Evolutionary conservation across 805 yeast genomes (phyloP).

Genomic region (Schwanniomyces yamadae): DNA sequence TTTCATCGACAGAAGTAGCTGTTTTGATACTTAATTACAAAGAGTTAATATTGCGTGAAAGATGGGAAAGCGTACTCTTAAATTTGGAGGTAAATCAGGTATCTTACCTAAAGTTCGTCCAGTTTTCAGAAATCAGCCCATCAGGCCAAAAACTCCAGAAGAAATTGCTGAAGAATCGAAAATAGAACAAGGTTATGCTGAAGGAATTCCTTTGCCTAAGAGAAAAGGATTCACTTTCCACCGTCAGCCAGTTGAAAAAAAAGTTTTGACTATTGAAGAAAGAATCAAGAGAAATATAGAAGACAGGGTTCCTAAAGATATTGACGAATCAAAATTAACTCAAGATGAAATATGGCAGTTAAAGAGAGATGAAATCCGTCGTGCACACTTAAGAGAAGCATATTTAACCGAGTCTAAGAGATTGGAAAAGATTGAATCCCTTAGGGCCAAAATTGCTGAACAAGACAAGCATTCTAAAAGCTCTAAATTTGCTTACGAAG

Average conservation of each 20-base stretch:
- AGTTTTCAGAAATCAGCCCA: slow-evolving; percentile 64
- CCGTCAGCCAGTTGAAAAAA: slow-evolving; percentile 54
- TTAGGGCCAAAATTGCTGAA: slow-evolving; percentile 24
- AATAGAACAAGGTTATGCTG: slow-evolving; percentile 66
- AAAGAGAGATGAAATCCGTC: slow-evolving; percentile 63
- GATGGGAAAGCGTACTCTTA: slow-evolving; percentile 52
- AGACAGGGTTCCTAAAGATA: slow-evolving; percentile 32
- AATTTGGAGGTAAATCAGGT: slow-evolving; percentile 71
- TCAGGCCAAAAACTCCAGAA: slow-evolving; percentile 47
- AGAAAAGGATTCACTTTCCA: slow-evolving; percentile 45
- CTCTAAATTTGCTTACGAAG: slow-evolving; percentile 34
- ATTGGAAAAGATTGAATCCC: slow-evolving; percentile 37
- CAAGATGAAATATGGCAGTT: slow-evolving; percentile 45
- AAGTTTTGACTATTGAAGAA: slow-evolving; percentile 58
- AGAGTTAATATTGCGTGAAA: neutral
- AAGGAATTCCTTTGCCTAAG: slow-evolving; percentile 64
- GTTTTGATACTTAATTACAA: neutral
- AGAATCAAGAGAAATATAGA: slow-evolving; percentile 58
- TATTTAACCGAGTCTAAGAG: slow-evolving; percentile 53
- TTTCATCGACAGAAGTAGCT: slow-evolving; percentile 1
- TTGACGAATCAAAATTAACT: slow-evolving; percentile 29
- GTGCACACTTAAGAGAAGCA: slow-evolving; percentile 66
- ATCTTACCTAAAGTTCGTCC: slow-evolving; percentile 76
- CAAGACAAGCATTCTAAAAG: slow-evolving; percentile 20
- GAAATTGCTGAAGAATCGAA: slow-evolving; percentile 43